Base-by-base conservation (phyloP, 1,139 yeast genomes). In the Taiozyma onychis region DNA sequence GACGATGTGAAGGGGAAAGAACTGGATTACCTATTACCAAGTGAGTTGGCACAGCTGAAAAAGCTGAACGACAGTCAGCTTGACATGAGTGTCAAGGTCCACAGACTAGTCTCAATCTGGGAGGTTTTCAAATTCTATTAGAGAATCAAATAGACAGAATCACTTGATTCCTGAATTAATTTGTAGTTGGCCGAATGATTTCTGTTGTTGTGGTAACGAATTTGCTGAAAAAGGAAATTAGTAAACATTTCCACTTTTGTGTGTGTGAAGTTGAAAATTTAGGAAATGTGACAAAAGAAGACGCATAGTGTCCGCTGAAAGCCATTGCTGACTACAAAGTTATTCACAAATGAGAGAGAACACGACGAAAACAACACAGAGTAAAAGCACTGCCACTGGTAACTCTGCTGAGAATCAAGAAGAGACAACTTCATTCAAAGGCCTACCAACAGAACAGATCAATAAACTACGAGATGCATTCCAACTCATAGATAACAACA, bases 1-100 rank as follows among this genome's bases (percentile, higher is more conserved):
- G 96, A 87, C 54, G 98, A 93, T 65, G 97, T 93, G 34, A 82
- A 81, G 62, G 96, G 95, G 1, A 80, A 80, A 56, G 97, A 89
- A 65, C 80, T 79, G 35, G 88, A 86, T 59, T 75, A 86, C 53
- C 71, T 93, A 48, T 72, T 90, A 46, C 84, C 85, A 13, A 78
- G 85, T 47, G 99, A 93, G 66, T 73, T 88, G 57, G 76, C 80
- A 53, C 91, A 87, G 54, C 73, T 90, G 59, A 80, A 80, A 53
- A 73, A 74, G 57, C 75, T 88, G 56, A 83, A 80, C 54, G 76
- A 74, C 32, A 68, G 81, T 49, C 89, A 85, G 62, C 67, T 80
- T 50, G 70, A 72, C 43, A 74, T 78, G 47, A 65, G 80, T 46
- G 80, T 80, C 4, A 78, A 81, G 55, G 69, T 82, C 52, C 72